Base-by-base conservation (phyloP, 495 filamentous ascomycete genomes). In the Hypoxylon intermedium region DNA sequence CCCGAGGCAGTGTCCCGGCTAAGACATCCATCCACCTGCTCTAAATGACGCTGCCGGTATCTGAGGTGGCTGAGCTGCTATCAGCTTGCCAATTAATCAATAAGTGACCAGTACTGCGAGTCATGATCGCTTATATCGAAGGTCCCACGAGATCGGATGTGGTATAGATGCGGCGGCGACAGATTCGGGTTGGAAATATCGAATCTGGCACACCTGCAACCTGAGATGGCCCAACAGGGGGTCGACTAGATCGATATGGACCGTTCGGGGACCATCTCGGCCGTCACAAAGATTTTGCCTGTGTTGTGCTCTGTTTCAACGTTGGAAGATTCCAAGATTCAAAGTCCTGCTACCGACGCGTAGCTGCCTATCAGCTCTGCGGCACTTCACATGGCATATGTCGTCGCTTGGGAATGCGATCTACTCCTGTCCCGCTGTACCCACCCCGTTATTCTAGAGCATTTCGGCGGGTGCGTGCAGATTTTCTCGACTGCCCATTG, bases 221-320 rank as follows among this genome's bases (percentile, higher is more conserved):
- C 20, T 19, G 15, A 58, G 18, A 53, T 58, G 37, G 37, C 16
- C 15, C 43, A 24, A 42, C 12, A 26, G 30, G 9, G n/a, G 42
- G 23, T 21, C 26, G 31, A 46, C 15, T 24, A 24, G 46, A 42
- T 41, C 42, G 34, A 36, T 26, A 53, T 30, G 36, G 34, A n/a
- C 44, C n/a, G 6, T 40, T 64, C 60, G 60, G 60, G 9, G 54
- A n/a, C 16, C 50, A 65, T 55, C 55, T 65, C 61, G 61, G 61
- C 54, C 51, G 18, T 26, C 54, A 65, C 50, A 59, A 41, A 55
- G 48, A 54, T 50, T 44, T 21, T 26, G 30, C 12, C 31, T 47
- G 48, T 20, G 55, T 30, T 49, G 44, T 65, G 38, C 33, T 20
- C 31, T 43, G 54, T 65, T 59, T 65, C 61, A 59, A 37, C 38